These are phyloP conservation scores for Lentinus brumalis DNA, from an alignment of 768 basidiomycete species.

Conservation along the genomic window DNA sequence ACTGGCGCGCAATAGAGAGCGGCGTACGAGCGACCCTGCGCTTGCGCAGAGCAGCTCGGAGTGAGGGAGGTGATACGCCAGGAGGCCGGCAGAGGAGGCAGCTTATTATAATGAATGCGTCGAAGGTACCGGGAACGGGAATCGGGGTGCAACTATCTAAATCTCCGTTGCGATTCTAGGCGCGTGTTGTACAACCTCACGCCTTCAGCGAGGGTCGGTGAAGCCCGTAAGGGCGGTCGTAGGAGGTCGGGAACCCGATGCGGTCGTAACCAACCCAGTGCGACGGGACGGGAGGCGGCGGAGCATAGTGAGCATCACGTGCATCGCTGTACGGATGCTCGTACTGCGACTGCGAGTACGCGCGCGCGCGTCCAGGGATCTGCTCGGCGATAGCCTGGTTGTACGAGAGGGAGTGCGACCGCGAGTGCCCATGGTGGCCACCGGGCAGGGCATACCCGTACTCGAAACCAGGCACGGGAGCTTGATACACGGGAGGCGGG, in stretches of 20 bases:
- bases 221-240: constrained; percentile 28
- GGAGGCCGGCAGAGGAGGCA: constrained; percentile 18
- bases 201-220: constrained; percentile 28
- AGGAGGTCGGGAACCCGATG: constrained; percentile 34
- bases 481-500: constrained; percentile 15
- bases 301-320: constrained; percentile 43
- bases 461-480: constrained; percentile 20
- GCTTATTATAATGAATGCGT: constrained; percentile 28
- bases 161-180: constrained; percentile 25
- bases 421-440: constrained; percentile 43
- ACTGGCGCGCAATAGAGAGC: constrained; percentile 40
- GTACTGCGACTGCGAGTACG: constrained; percentile 61
- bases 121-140: constrained; percentile 16
- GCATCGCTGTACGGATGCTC: constrained; percentile 54
- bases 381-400: constrained; percentile 49
- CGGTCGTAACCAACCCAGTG: constrained; percentile 42
- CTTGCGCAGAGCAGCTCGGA: constrained; percentile 29
- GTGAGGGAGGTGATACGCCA: constrained; percentile 27
- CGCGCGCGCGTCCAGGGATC: constrained; percentile 52
- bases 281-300: constrained; percentile 38
- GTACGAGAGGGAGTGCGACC: constrained; percentile 59
- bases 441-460: constrained; percentile 30
- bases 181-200: constrained; percentile 18
- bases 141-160: constrained; percentile 28
- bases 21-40: constrained; percentile 41